A percentile compares a stretch with the other conserved stretches of the same genome.
Evolutionary conservation across 306 rosid genomes (phyloP).

Genomic region (Potentilla sterilis): DNA sequence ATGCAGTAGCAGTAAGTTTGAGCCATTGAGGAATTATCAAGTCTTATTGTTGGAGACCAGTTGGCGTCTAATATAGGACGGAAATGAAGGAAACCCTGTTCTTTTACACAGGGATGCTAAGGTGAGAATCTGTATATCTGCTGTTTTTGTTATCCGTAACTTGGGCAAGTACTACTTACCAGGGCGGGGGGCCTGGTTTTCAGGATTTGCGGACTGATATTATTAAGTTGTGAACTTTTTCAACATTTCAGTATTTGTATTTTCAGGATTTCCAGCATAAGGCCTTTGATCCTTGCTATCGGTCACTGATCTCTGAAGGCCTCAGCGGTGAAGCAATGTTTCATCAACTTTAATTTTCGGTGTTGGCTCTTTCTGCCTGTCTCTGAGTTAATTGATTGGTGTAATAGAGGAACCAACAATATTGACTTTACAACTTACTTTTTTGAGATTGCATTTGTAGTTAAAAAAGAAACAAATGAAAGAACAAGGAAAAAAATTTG

Average conservation of each 20-base stretch:
- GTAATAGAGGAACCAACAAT: background rate
- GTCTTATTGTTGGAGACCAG: too few species aligned
- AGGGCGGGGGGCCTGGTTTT: background rate
- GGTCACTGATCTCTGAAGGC: constrained; percentile 31
- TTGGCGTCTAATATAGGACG: too few species aligned
- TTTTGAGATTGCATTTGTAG: background rate
- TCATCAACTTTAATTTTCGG: constrained; percentile 22
- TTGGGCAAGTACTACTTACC: too few species aligned
- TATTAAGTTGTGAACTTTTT: background rate
- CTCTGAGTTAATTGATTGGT: background rate
- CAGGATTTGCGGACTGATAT: background rate
- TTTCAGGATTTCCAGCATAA: constrained; percentile 23
- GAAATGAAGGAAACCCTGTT: too few species aligned
- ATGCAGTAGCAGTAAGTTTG: too few species aligned
- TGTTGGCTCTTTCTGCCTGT: constrained; percentile 23
- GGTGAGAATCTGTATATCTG: too few species aligned
- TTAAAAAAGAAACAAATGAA: background rate
- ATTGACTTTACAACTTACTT: background rate
- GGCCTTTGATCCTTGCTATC: constrained; percentile 34
- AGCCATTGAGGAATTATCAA: too few species aligned
- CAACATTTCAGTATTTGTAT: constrained; percentile 18
- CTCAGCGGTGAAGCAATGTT: constrained; percentile 24
- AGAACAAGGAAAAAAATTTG: background rate
- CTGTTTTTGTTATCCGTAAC: too few species aligned
- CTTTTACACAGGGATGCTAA: too few species aligned